Evolutionary conservation across 495 filamentous ascomycete species (phyloP), one percentile per base, ranked within the genome.

Genomic region (Cercophora scortea): DNA sequence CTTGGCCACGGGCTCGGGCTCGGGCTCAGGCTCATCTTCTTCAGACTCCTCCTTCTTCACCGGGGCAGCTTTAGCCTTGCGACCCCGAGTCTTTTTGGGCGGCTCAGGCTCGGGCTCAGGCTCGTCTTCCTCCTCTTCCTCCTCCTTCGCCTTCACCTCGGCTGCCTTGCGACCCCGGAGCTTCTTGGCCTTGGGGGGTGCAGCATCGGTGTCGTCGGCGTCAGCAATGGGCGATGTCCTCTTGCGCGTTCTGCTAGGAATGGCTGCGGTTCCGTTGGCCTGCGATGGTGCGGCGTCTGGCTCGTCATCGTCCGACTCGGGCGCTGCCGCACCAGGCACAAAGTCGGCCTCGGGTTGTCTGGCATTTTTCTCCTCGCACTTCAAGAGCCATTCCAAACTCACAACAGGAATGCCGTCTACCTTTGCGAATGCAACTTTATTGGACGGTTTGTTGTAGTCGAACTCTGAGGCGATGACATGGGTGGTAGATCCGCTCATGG

Each of bases 321-420:
- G 34, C 12, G 35, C 36, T 1, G 58, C 8, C 7, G 13, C 34
- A 1, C 47, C 59, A 1, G 47, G 50, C 6, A 47, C 12, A 33
- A 55, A 61, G 34, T 61, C 47, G 1, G 56, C 35, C 42, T 65
- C 59, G 0, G 71, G 47, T 3, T 79, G 49, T n/a, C 67, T 70
- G 12, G 65, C 69, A 15, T 68, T 69, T 4, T 69, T 61, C 19
- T 70, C 54, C 12, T 73, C 59, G 8, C 76, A 83, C 1, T 79
- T 71, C 1, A 76, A 49, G 11, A 89, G 73, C 86, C 86, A 90
- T 7, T 80, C 63, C 5, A 87, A 50, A 6, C 69, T 72, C 34
- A 89, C 80, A 49, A 90, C 73, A 8, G 72, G 73, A 19, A 85
- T 74, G 11, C 60, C 67, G 12, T 71, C 53, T 0, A 68, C 55